Evolutionary conservation across 2,329 filamentous ascomycete genomes (phyloP).

Genomic region (Colletotrichum camelliae): DNA sequence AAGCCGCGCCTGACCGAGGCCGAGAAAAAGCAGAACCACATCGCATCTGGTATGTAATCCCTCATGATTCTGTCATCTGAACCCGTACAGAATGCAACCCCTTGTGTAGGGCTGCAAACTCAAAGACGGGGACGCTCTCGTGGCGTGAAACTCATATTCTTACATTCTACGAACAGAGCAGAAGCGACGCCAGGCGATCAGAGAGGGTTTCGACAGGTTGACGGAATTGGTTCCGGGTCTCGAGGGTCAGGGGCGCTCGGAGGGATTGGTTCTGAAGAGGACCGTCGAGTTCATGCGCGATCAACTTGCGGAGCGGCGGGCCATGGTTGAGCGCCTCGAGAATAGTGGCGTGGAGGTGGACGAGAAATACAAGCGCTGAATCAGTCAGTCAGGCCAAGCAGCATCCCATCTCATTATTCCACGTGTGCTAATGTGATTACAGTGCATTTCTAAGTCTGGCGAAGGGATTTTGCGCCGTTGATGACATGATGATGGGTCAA

Average conservation of each 20-base stretch:
- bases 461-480: background rate
- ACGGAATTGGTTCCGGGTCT: constrained; percentile 82
- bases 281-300: constrained; percentile 71
- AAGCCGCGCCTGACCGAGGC: constrained; percentile 58
- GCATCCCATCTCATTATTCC: background rate
- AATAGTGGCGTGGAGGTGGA: constrained; percentile 62
- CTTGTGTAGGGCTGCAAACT: background rate
- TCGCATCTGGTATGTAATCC: constrained; percentile 51
- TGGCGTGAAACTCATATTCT: background rate
- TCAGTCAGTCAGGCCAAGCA: background rate
- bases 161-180: constrained; percentile 36
- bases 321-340: constrained; percentile 64
- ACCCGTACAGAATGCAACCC: background rate
- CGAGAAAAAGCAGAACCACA: constrained; percentile 62
- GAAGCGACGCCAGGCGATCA: constrained; percentile 66
- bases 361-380: constrained; percentile 49
- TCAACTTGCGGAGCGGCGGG: constrained; percentile 62
- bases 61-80: background rate
- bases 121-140: background rate
- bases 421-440: background rate
- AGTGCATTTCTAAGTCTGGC: background rate
- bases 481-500: background rate
- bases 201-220: constrained; percentile 82
- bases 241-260: constrained; percentile 82
- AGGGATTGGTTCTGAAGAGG: constrained; percentile 80